Conservation (phyloP, 2,329 filamentous ascomycete genomes). For the Stagonosporopsis vannaccii region DNA sequence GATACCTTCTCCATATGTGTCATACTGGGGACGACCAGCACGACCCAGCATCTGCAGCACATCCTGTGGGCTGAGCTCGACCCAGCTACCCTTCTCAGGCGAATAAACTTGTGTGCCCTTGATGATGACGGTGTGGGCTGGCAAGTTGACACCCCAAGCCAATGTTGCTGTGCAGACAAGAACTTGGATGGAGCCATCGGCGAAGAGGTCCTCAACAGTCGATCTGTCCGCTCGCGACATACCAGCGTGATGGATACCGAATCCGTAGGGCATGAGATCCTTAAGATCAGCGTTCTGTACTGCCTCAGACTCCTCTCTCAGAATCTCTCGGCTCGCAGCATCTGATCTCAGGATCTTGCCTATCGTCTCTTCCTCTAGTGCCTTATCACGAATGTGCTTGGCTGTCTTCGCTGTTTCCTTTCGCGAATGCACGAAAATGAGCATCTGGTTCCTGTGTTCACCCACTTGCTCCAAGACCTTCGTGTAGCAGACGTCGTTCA, state of each 20-base stretch:
- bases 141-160: slow-evolving; percentile 98
- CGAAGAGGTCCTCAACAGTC: slow-evolving; percentile 93
- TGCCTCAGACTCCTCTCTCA: slow-evolving; percentile 82
- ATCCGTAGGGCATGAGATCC: slow-evolving; percentile 92
- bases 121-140: slow-evolving; percentile 97
- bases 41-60: slow-evolving; percentile 98
- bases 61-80: slow-evolving; percentile 95
- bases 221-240: slow-evolving; percentile 96
- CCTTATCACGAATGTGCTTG: slow-evolving; percentile 94
- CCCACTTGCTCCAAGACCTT: slow-evolving; percentile 98
- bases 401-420: slow-evolving; percentile 99
- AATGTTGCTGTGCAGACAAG: slow-evolving; percentile 97
- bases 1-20: slow-evolving; percentile 97
- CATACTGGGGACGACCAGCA: slow-evolving; percentile 94
- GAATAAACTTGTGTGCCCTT: slow-evolving; percentile 99
- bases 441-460: slow-evolving; percentile 92
- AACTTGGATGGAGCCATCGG: slow-evolving; percentile 89
- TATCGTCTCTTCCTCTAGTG: slow-evolving; percentile 95
- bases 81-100: slow-evolving; percentile 98
- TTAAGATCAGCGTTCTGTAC: slow-evolving; percentile 89
- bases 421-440: slow-evolving; percentile 97
- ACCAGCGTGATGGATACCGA: slow-evolving; percentile 97
- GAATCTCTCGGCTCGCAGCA: slow-evolving; percentile 86
- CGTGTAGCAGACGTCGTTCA: slow-evolving; percentile 98
- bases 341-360: slow-evolving; percentile 94